Percentiles rank a stretch among this genome's conserved stretches.
Conservation (phyloP, 179 eudicot species). For the Amaranthus tricolor region DNA sequence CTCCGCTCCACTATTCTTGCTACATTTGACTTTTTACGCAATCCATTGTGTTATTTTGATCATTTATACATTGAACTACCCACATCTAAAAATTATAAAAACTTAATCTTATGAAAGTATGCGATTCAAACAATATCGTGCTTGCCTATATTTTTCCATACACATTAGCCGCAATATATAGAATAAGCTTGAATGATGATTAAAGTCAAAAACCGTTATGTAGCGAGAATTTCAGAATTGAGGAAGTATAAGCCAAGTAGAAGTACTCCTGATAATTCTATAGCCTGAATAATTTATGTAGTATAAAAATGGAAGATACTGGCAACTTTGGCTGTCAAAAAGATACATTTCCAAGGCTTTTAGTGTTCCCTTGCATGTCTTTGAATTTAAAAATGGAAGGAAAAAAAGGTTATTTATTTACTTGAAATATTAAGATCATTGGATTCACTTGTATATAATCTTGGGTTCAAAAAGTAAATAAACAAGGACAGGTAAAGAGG, state of each 20-base stretch:
- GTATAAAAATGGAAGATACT: conserved; percentile 15
- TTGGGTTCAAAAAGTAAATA: not conserved
- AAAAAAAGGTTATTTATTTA: conserved; percentile 12
- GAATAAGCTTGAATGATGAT: too few species aligned
- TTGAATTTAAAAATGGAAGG: conserved; percentile 1
- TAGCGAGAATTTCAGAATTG: too few species aligned
- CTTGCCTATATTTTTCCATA: too few species aligned
- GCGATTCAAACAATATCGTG: too few species aligned
- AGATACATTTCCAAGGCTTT: conserved; percentile 12
- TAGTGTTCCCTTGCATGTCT: conserved; percentile 29
- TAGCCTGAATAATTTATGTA: conserved; percentile 12
- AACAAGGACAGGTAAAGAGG: not conserved
- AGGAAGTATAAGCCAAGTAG: not conserved
- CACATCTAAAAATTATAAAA: too few species aligned
- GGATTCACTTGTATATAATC: not conserved
- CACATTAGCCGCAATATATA: too few species aligned
- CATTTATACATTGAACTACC: too few species aligned
- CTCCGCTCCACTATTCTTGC: too few species aligned
- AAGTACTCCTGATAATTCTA: not conserved
- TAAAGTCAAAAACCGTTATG: too few species aligned
- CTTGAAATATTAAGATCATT: conserved; percentile 1
- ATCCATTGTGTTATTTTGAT: too few species aligned
- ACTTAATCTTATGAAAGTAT: too few species aligned
- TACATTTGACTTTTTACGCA: too few species aligned
- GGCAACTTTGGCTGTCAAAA: conserved; percentile 12